A percentile compares a stretch with the other conserved stretches of the same genome.
phyloP scores from a whole-genome alignment of 225 moss, liverwort and hornwort genomes.

The Asterella californica region DNA sequence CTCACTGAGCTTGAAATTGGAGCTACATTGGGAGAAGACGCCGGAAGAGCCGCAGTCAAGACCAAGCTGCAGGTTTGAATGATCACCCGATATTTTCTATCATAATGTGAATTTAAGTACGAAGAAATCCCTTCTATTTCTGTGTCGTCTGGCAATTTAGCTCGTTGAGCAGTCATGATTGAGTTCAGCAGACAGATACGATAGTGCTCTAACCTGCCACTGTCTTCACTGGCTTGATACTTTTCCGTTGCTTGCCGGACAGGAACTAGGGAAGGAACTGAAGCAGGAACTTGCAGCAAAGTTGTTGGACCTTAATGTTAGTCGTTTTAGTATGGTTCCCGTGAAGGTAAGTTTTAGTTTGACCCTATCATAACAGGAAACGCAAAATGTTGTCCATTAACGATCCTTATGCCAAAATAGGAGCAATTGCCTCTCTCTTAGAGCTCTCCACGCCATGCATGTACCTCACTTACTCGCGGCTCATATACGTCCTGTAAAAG shows the following conservation, averaged over 20 bases:
- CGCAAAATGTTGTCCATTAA: too few relatives aligned
- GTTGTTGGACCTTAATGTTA: conserved; percentile 74
- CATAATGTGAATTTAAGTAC: too few relatives aligned
- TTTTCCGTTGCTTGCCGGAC: neutral
- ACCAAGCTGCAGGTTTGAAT: conserved; percentile 71
- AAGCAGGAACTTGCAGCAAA: conserved; percentile 83
- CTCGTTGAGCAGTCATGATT: too few relatives aligned
- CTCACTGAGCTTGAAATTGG: conserved; percentile 67
- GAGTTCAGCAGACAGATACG: too few relatives aligned
- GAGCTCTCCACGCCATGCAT: neutral
- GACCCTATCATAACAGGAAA: neutral
- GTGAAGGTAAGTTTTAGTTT: conserved; percentile 58
- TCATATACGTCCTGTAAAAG: neutral
- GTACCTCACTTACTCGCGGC: neutral
- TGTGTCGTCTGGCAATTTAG: too few relatives aligned
- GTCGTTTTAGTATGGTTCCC: conserved; percentile 75
- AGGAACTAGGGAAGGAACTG: conserved; percentile 70
- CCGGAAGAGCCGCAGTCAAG: conserved; percentile 40
- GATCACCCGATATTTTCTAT: neutral
- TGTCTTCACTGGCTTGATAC: neutral
- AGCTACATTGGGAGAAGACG: conserved; percentile 48
- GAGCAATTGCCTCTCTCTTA: neutral
- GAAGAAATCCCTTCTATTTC: too few relatives aligned
- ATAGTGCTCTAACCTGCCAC: neutral
- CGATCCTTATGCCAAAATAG: neutral